Evolutionary conservation across 2,329 filamentous ascomycete genomes (phyloP), one percentile per base, ranked within the genome.

Genomic region (Exutisphaerella laricina): DNA sequence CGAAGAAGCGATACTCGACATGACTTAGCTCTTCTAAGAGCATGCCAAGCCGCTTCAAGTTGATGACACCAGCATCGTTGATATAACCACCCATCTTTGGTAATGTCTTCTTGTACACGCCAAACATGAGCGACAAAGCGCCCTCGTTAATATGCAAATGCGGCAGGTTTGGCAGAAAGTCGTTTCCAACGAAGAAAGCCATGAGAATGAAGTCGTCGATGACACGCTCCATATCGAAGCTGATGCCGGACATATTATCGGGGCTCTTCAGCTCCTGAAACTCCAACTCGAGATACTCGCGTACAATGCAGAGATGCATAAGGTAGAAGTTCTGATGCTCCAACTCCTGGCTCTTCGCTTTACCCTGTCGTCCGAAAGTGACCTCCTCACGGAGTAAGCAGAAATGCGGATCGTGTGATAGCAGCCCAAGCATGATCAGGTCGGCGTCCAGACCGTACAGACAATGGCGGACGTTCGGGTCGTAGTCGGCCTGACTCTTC

Each of bases 131-230:
- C 17, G 90, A 87, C 66, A 98, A 71, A 16, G 94, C 92, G 53
- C 92, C 94, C 67, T 98, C 94, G 66, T 98, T 98, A 68, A 98
- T 98, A 67, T 98, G 92, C 53, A 98, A 70, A 60, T 94, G 87
- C 4, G 94, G 94, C 45, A 98, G 74, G 67, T 98, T 96, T 3
- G 92, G 92, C 65, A 98, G 77, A 70, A 98, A 98, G 77, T 98
- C 92, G 67, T 98, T 98, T 63, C 92, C 92, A 58, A 98, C 88
- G 66, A 98, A 98, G 71, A 98, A 98, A 35, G 89, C 90, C 88
- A 98, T 96, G 48, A 98, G 78, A 63, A 98, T 97, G 67, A 98
- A 98, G 72, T 98, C 92, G 64, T 98, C 92, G 69, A 98, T 97
- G 60, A 98, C 81, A 51, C 85, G 80, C 71, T 98, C 92, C 75